Percentiles rank a stretch among this genome's conserved stretches.
Evolutionary conservation across 2,329 filamentous ascomycete species (phyloP).

Genomic region (Arthrobotrys pseudoclavata): DNA sequence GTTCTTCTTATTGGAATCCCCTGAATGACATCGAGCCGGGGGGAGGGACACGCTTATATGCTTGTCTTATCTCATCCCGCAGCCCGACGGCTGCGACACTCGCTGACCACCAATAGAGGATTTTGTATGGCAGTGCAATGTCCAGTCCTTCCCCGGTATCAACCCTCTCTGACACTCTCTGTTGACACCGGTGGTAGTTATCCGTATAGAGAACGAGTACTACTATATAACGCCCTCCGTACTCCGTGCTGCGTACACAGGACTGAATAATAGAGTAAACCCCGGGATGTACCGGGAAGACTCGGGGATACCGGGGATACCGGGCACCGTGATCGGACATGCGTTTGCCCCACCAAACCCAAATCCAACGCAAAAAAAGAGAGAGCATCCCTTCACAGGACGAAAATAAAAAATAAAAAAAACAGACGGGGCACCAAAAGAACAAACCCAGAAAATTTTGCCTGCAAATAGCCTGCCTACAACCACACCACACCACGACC

Average conservation of each 20-base stretch:
- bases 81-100: constrained; percentile 32
- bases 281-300: neutral
- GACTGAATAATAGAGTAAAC: neutral
- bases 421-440: constrained; percentile 8
- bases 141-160: too few species aligned
- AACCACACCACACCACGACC: constrained; percentile 35
- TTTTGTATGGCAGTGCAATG: neutral
- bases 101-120: neutral
- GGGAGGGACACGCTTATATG: neutral
- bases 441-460: constrained; percentile 50
- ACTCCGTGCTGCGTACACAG: too few species aligned
- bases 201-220: too few species aligned
- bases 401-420: constrained; percentile 14
- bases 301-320: constrained; percentile 8
- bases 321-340: constrained; percentile 19
- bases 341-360: constrained; percentile 37
- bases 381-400: constrained; percentile 4
- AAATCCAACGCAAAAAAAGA: neutral
- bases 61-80: constrained; percentile 58
- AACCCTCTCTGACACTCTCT: too few species aligned
- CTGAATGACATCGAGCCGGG: constrained; percentile 32
- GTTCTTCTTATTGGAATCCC: constrained; percentile 18
- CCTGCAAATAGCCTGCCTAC: constrained; percentile 40
- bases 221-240: too few species aligned
- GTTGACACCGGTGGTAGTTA: too few species aligned